phyloP scores from a whole-genome alignment of 495 filamentous ascomycete species.

The Chaetomium fimeti region DNA sequence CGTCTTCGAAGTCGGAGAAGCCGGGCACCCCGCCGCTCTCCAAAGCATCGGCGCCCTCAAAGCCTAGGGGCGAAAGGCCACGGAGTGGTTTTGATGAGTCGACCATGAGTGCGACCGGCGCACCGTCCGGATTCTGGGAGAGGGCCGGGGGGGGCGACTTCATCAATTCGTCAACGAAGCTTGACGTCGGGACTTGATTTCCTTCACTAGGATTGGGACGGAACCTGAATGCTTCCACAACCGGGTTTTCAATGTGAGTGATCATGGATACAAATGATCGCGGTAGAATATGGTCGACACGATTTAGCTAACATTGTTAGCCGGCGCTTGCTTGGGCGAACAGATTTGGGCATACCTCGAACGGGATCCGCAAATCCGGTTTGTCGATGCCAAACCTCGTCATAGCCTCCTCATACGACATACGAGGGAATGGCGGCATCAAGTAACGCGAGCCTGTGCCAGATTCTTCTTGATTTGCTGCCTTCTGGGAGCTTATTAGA shows the following conservation, averaged over 20 bases:
- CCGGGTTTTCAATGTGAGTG: slow-evolving; percentile 57
- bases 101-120: slow-evolving; percentile 71
- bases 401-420: slow-evolving; percentile 81
- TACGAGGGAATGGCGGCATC: slow-evolving; percentile 31
- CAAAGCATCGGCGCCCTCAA: slow-evolving; percentile 62
- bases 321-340: not conserved
- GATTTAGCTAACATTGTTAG: slow-evolving; percentile 55
- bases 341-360: slow-evolving; percentile 40
- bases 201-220: slow-evolving; percentile 30
- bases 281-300: slow-evolving; percentile 61
- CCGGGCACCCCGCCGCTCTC: slow-evolving; percentile 22
- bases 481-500: slow-evolving; percentile 9
- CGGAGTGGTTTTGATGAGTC: slow-evolving; percentile 66
- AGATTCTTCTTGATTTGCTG: not conserved
- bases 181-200: slow-evolving; percentile 20
- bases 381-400: slow-evolving; percentile 81
- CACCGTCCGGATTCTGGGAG: slow-evolving; percentile 63
- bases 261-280: slow-evolving; percentile 71
- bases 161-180: slow-evolving; percentile 66
- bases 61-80: slow-evolving; percentile 73
- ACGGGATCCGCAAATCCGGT: slow-evolving; percentile 70
- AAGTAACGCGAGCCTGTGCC: slow-evolving; percentile 20
- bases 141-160: slow-evolving; percentile 61
- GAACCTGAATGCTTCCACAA: slow-evolving; percentile 71
- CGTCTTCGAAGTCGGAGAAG: slow-evolving; percentile 46